Conservation (phyloP, 345 rosid species). For the Anastatica hierochuntica region DNA sequence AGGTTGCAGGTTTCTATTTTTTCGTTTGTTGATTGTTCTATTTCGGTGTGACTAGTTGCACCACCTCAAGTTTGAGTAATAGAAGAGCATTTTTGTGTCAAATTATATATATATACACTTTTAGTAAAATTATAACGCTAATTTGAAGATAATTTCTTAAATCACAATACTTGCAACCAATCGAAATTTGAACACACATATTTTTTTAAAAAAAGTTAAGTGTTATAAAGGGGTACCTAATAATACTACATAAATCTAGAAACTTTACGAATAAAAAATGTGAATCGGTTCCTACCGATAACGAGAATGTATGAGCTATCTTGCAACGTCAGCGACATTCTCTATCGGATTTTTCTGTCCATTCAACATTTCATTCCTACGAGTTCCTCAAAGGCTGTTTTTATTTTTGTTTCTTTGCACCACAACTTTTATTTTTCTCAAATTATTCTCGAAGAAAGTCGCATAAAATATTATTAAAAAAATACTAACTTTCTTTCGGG, state of each 20-base stretch:
- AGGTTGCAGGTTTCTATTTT: too few relatives aligned
- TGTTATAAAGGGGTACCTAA: background rate
- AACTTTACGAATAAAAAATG: background rate
- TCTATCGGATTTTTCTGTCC: constrained; percentile 17
- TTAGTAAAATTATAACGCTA: too few relatives aligned
- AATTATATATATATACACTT: too few relatives aligned
- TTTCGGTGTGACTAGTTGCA: too few relatives aligned
- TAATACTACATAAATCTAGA: background rate
- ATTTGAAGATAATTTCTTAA: too few relatives aligned
- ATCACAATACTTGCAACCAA: too few relatives aligned
- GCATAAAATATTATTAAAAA: constrained; percentile 12
- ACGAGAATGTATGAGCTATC: constrained; percentile 31
- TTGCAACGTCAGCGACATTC: constrained; percentile 25
- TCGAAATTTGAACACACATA: too few relatives aligned
- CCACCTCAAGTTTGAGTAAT: too few relatives aligned
- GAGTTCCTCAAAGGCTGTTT: constrained; percentile 27
- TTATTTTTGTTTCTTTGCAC: constrained; percentile 12
- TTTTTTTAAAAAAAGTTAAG: too few relatives aligned
- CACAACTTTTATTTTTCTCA: background rate
- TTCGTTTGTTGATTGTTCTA: too few relatives aligned
- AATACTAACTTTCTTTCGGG: background rate
- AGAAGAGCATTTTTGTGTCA: too few relatives aligned
- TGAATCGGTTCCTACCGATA: background rate
- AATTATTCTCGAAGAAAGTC: constrained; percentile 19
- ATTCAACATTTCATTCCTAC: constrained; percentile 22